Evolutionary conservation across 176 grass and related monocot species (phyloP).

Genomic region (Phyllostachys edulis): DNA sequence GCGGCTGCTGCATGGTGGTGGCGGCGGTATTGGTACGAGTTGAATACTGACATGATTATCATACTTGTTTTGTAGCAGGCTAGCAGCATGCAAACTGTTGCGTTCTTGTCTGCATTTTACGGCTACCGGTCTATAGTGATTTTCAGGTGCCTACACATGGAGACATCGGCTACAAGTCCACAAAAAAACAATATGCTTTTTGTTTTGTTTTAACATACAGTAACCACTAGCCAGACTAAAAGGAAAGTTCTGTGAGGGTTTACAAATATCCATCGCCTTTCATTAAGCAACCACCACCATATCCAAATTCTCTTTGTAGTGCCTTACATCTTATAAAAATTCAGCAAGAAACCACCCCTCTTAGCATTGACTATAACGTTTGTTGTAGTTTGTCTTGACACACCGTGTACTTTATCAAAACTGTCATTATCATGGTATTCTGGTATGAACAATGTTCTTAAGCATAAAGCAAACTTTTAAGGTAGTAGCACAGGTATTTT

Average conservation of each 20-base stretch:
- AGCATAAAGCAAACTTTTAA: slow-evolving; percentile 6
- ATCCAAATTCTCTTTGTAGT: neutral
- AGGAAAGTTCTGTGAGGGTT: neutral
- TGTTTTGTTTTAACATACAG: neutral
- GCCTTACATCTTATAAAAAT: neutral
- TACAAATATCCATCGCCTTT: neutral
- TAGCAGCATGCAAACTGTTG: neutral
- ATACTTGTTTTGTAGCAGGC: neutral
- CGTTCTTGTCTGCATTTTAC: neutral
- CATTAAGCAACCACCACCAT: neutral
- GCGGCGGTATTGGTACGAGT: neutral
- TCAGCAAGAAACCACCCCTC: neutral
- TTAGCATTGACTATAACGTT: neutral
- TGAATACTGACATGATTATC: neutral
- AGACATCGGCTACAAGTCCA: neutral
- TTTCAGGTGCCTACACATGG: neutral
- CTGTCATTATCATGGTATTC: neutral
- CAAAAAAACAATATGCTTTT: too few relatives aligned
- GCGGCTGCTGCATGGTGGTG: neutral
- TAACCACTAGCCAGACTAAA: neutral
- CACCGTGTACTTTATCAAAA: neutral
- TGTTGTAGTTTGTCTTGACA: neutral
- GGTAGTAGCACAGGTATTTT: neutral
- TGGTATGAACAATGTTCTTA: neutral
- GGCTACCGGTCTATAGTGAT: neutral